phyloP scores from a whole-genome alignment of 345 rosid genomes.

The Cardamine chenopodiifolia region DNA sequence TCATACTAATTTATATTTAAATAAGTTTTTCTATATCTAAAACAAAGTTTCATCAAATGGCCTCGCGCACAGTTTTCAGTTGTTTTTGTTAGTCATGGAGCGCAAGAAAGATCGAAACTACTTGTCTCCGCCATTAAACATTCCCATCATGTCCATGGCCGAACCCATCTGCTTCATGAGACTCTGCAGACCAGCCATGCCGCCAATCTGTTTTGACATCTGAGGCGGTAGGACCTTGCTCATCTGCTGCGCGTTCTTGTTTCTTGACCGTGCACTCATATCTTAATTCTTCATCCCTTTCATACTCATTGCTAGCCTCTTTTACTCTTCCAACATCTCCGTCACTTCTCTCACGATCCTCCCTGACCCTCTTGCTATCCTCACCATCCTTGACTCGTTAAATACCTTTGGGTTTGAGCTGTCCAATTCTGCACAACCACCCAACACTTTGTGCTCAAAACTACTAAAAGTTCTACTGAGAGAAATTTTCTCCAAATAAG shows the following conservation, averaged over 20 bases:
- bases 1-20: no score
- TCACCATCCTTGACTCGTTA: background rate
- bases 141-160: background rate
- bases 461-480: background rate
- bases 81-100: no score
- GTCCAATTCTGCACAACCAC: slow-evolving; percentile 62
- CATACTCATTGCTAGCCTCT: background rate
- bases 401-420: background rate
- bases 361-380: background rate
- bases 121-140: background rate
- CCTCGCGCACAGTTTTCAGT: background rate
- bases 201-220: background rate
- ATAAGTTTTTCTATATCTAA: background rate
- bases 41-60: background rate
- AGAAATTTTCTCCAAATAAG: background rate
- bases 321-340: background rate
- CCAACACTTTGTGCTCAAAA: background rate
- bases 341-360: background rate
- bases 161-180: background rate
- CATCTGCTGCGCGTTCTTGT: background rate
- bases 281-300: background rate
- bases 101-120: background rate
- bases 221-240: background rate
- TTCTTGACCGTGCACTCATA: background rate
- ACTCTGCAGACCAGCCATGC: background rate